Base-by-base conservation (phyloP, 495 filamentous ascomycete genomes). In the Annulohypoxylon moriforme region DNA sequence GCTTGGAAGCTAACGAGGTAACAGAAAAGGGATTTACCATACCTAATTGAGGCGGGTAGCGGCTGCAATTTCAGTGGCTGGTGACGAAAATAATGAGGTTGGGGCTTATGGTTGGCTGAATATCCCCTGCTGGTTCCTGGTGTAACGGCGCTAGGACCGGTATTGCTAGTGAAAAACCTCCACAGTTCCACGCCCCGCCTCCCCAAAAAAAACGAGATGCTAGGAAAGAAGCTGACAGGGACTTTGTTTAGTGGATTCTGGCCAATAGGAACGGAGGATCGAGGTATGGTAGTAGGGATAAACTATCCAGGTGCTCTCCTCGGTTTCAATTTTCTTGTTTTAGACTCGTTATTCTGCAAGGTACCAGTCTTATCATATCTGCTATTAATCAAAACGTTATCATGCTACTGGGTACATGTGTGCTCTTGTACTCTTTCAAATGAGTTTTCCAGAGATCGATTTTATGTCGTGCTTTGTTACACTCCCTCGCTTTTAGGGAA, bases 81-180 rank as follows among this genome's bases (percentile, higher is more conserved):
- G 71, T 69, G 71, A 73, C 56, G 66, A 73, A 73, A 73, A 73
- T 46, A 69, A 73, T 69, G 71, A 73, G 71, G 71, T 73, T 73
- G 71, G 71, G 49, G 33, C 50, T 25, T 68, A 53, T 73, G 70
- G 70, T 73, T 68, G 70, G 70, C 56, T 64, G 18, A 65, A 66
- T 56, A 22, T 16, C 13, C 60, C 47, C 38, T 53, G 47, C 27
- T 36, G 6, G 52, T 60, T 49, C 59, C 59, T 52, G 31, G 42
- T 29, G 58, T 31, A 67, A 64, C 50, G 22, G 29, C 47, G 31
- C 47, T 55, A 55, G 20, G 24, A 47, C 60, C 22, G 60, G 29
- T 63, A 24, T 14, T 13, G 36, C 34, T 46, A 22, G 24, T 33
- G 18, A 16, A 16, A 42, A 24, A 52, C 25, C 69, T 67, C 69